These are phyloP conservation scores for Ganoderma sp. DNA, from an alignment of 1,284 basidiomycete species.

Conservation along the genomic window DNA sequence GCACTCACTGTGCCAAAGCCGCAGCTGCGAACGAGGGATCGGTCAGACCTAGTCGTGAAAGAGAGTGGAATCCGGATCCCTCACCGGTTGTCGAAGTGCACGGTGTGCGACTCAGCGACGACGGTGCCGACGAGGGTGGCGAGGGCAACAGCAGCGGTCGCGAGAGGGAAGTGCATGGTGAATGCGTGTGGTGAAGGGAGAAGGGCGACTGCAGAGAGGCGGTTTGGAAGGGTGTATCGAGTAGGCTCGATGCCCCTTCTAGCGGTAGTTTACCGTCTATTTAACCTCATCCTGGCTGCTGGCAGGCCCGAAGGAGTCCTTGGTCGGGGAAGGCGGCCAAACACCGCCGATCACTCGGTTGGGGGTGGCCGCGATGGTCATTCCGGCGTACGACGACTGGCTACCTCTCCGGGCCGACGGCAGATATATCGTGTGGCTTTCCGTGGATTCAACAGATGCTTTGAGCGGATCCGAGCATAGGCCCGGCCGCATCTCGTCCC, in stretches of 20 bases:
- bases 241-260: background rate
- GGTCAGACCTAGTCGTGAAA: slow-evolving; percentile 22
- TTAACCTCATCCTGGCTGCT: background rate
- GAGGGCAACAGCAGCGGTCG: slow-evolving; percentile 36
- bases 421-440: background rate
- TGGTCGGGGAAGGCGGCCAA: background rate
- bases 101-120: slow-evolving; percentile 45
- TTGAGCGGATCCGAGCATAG: background rate
- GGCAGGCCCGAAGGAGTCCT: background rate
- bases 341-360: background rate
- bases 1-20: slow-evolving; percentile 43
- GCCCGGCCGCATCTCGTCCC: background rate
- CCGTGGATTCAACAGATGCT: background rate
- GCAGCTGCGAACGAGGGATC: slow-evolving; percentile 37
- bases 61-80: slow-evolving; percentile 16
- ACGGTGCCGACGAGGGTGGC: slow-evolving; percentile 36
- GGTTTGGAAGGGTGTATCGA: background rate
- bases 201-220: background rate
- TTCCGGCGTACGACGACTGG: background rate
- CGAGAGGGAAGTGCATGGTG: slow-evolving; percentile 42
- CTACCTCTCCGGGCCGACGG: background rate
- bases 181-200: slow-evolving; percentile 26
- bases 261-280: background rate
- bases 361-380: background rate
- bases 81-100: slow-evolving; percentile 46